These are phyloP conservation scores for Fonsecaea nubica DNA, from an alignment of 2,329 filamentous ascomycete genomes.

Conservation along the genomic window DNA sequence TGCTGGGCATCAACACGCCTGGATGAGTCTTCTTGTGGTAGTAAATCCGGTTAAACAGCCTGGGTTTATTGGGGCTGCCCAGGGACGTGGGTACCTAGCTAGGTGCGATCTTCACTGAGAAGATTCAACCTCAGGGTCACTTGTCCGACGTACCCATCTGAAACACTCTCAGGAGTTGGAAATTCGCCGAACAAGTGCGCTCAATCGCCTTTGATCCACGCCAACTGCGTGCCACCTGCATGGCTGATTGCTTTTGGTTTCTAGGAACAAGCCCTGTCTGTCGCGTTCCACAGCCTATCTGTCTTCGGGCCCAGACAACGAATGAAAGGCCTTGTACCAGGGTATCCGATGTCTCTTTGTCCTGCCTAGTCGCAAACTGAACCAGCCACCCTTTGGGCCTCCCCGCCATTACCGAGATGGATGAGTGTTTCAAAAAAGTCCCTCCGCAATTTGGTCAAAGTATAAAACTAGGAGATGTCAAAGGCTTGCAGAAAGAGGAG, in stretches of 20 bases:
- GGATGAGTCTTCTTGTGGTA: neutral
- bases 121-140: slow-evolving; percentile 5
- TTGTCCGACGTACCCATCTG: slow-evolving; percentile 14
- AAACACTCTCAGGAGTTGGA: slow-evolving; percentile 29
- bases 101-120: slow-evolving; percentile 10
- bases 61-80: neutral
- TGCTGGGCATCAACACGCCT: neutral
- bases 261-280: slow-evolving; percentile 5
- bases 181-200: slow-evolving; percentile 15
- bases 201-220: slow-evolving; percentile 7
- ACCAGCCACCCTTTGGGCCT: neutral
- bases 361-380: neutral
- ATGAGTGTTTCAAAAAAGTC: neutral
- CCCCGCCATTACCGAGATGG: neutral
- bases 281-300: slow-evolving; percentile 13
- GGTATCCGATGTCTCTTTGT: neutral
- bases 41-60: neutral
- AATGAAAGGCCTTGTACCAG: neutral
- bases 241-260: slow-evolving; percentile 3
- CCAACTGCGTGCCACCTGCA: slow-evolving; percentile 6
- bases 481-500: neutral
- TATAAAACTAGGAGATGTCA: neutral
- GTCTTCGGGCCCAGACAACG: neutral
- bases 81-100: neutral
- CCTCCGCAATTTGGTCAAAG: neutral